A percentile compares a stretch with the other conserved stretches of the same genome.
Evolutionary conservation across 768 basidiomycete genomes (phyloP).

Genomic region (Trametes maxima): DNA sequence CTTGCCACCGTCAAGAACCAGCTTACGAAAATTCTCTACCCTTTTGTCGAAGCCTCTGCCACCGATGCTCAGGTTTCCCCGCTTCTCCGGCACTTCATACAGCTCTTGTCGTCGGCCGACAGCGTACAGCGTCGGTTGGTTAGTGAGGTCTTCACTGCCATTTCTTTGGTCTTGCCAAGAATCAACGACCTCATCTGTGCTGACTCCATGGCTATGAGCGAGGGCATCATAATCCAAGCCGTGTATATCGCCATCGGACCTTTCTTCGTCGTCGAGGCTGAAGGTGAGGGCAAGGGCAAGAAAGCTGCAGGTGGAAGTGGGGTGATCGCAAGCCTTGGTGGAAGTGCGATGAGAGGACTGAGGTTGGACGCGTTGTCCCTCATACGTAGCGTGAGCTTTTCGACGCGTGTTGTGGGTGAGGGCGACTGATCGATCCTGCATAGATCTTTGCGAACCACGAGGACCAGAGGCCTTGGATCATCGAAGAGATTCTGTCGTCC

Average conservation of each 20-base stretch:
- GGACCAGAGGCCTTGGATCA: conserved; percentile 92
- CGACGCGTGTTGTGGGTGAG: background rate
- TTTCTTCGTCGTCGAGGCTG: conserved; percentile 83
- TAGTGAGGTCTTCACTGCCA: conserved; percentile 71
- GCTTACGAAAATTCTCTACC: conserved; percentile 78
- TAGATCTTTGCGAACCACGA: conserved; percentile 92
- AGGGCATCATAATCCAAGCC: conserved; percentile 87
- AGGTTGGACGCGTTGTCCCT: conserved; percentile 81
- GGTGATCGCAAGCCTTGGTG: conserved; percentile 56
- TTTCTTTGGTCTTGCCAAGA: conserved; percentile 71
- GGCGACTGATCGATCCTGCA: background rate
- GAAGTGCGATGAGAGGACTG: conserved; percentile 79
- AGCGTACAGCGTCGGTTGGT: conserved; percentile 48
- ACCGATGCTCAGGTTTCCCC: conserved; percentile 47
- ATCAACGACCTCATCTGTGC: conserved; percentile 75
- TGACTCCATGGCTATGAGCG: conserved; percentile 79
- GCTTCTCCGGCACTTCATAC: conserved; percentile 54
- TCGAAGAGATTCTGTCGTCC: conserved; percentile 94
- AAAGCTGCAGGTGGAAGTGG: conserved; percentile 28
- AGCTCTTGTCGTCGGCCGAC: conserved; percentile 37
- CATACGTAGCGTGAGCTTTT: conserved; percentile 72
- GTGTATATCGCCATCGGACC: conserved; percentile 95
- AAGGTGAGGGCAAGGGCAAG: conserved; percentile 55
- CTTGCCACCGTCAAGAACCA: conserved; percentile 78
- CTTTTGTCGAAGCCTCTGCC: conserved; percentile 73